phyloP scores from a whole-genome alignment of 2,329 filamentous ascomycete species.

The Annulohypoxylon truncatum region DNA sequence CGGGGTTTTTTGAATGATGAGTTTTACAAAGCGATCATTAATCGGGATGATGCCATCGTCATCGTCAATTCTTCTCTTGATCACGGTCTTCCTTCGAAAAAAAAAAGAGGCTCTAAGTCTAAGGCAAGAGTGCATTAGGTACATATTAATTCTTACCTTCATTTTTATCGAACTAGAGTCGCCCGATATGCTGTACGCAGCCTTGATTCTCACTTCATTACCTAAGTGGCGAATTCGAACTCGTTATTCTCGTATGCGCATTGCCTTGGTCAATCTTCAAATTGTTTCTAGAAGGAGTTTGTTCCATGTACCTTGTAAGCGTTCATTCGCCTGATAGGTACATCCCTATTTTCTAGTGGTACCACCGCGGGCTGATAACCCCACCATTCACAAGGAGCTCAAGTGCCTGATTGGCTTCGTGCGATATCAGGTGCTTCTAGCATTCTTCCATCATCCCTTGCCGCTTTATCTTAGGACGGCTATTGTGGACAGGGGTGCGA shows the following conservation, averaged over 20 bases:
- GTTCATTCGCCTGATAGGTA: conserved; percentile 2
- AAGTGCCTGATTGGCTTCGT: conserved; percentile 35
- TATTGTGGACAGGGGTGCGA: conserved; percentile 35
- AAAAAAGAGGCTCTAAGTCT: conserved; percentile 6
- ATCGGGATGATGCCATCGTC: conserved; percentile 31
- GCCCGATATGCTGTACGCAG: neutral
- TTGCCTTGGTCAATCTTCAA: conserved; percentile 13
- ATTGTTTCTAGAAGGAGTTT: conserved; percentile 15
- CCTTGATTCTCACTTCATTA: conserved; percentile 1
- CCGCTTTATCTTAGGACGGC: conserved; percentile 45
- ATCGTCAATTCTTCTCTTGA: conserved; percentile 2
- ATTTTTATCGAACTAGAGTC: neutral
- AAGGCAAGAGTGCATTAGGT: neutral
- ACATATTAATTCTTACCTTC: neutral
- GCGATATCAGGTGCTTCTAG: conserved; percentile 42
- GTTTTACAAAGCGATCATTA: conserved; percentile 5
- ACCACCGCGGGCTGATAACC: conserved; percentile 23
- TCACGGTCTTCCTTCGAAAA: neutral
- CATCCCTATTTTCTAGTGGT: conserved; percentile 9
- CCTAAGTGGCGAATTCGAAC: conserved; percentile 7
- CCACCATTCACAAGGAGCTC: conserved; percentile 22
- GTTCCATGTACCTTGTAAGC: conserved; percentile 5
- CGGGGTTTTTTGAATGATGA: neutral
- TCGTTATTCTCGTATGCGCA: conserved; percentile 6
- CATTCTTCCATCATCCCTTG: conserved; percentile 46